A percentile compares a stretch with the other conserved stretches of the same genome.
Conservation (phyloP, 1,284 basidiomycete species). For the Cutaneotrichosporon sp. region DNA sequence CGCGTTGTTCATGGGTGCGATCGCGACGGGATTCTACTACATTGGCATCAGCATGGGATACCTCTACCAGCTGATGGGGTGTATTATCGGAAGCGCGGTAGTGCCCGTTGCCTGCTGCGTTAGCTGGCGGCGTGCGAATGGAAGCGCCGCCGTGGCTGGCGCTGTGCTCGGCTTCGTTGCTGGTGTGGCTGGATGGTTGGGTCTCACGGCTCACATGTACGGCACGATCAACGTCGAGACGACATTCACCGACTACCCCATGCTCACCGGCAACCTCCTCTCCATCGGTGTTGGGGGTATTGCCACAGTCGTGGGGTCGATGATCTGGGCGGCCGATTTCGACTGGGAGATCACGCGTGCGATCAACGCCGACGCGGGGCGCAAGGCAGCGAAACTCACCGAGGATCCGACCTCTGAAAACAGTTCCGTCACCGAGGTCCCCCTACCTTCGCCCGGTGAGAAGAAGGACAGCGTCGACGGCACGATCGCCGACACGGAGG, state of each 20-base stretch:
- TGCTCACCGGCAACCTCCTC: conserved; percentile 79
- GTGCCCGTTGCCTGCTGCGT: conserved; percentile 80
- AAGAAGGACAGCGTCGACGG: conserved; percentile 7
- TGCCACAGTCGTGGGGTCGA: conserved; percentile 64
- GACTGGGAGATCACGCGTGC: conserved; percentile 74
- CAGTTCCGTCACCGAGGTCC: background rate
- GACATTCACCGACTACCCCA: conserved; percentile 63
- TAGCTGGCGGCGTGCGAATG: conserved; percentile 80
- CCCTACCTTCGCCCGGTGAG: conserved; percentile 26
- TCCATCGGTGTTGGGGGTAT: conserved; percentile 79
- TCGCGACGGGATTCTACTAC: conserved; percentile 82
- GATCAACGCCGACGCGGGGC: conserved; percentile 58
- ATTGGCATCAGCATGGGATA: conserved; percentile 78
- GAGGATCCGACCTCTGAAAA: background rate
- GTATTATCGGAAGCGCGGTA: conserved; percentile 73
- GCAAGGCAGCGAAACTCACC: background rate
- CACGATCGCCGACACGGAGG: conserved; percentile 15
- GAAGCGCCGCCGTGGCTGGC: conserved; percentile 71
- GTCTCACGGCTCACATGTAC: conserved; percentile 71
- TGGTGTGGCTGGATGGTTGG: conserved; percentile 77
- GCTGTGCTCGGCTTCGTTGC: conserved; percentile 67
- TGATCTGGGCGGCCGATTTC: conserved; percentile 72
- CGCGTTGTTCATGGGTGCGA: conserved; percentile 73
- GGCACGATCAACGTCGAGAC: conserved; percentile 68
- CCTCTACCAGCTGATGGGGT: conserved; percentile 51